Conservation (phyloP, 2,329 filamentous ascomycete genomes). For the Penicillium glabrum region DNA sequence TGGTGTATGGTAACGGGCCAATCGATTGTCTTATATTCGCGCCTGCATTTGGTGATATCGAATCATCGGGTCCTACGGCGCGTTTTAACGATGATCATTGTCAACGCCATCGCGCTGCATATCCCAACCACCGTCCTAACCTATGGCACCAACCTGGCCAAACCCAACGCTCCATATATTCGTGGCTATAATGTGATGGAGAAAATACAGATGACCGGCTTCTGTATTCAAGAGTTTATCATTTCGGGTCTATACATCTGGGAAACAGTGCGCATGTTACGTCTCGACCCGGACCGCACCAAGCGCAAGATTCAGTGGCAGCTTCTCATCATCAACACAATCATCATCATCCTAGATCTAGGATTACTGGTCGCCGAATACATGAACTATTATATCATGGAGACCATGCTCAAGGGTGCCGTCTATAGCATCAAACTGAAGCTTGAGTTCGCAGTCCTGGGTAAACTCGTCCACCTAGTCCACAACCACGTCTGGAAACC, state of each 20-base stretch:
- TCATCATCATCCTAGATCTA: slow-evolving; percentile 49
- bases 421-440: slow-evolving; percentile 53
- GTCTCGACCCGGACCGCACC: slow-evolving; percentile 42
- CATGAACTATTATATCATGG: slow-evolving; percentile 46
- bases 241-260: slow-evolving; percentile 56
- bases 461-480: slow-evolving; percentile 45
- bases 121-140: slow-evolving; percentile 48
- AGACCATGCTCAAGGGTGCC: slow-evolving; percentile 48
- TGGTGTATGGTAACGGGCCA: slow-evolving; percentile 51
- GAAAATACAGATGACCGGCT: slow-evolving; percentile 57
- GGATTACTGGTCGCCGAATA: slow-evolving; percentile 46
- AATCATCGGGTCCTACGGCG: slow-evolving; percentile 40
- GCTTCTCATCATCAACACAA: slow-evolving; percentile 49
- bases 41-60: slow-evolving; percentile 48
- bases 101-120: slow-evolving; percentile 46
- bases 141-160: slow-evolving; percentile 43
- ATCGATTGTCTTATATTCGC: slow-evolving; percentile 51
- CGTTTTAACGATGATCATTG: slow-evolving; percentile 49
- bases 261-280: slow-evolving; percentile 54
- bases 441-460: slow-evolving; percentile 51
- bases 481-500: slow-evolving; percentile 39
- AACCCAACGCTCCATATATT: slow-evolving; percentile 24
- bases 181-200: slow-evolving; percentile 50
- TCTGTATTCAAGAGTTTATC: slow-evolving; percentile 57
- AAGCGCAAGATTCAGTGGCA: slow-evolving; percentile 51